phyloP scores from a whole-genome alignment of 257 asterid species.

The Lantana camara region DNA sequence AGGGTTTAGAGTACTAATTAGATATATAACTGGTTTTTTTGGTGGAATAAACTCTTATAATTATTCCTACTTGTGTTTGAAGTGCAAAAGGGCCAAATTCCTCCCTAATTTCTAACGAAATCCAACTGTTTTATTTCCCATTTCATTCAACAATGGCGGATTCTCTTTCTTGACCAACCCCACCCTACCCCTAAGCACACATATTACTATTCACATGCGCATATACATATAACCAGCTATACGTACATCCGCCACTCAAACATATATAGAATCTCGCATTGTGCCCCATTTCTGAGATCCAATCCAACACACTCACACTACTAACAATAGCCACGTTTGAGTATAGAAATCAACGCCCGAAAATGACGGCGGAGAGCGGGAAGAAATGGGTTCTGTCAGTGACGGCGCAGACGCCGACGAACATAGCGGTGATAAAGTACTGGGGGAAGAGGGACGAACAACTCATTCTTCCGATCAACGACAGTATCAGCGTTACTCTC shows the following conservation, averaged over 20 bases:
- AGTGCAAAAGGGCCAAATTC: background rate
- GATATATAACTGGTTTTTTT: too few species aligned
- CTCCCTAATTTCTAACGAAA: conserved; percentile 33
- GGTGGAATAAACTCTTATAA: too few species aligned
- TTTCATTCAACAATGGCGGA: conserved; percentile 37
- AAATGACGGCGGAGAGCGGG: conserved; percentile 51
- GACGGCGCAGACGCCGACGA: conserved; percentile 96
- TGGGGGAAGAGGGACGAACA: conserved; percentile 96
- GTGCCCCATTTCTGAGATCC: conserved; percentile 27
- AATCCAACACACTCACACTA: conserved; percentile 15
- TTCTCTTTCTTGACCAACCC: conserved; percentile 29
- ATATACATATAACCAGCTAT: background rate
- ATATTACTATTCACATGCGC: conserved; percentile 23
- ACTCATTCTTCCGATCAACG: conserved; percentile 82
- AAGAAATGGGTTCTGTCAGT: conserved; percentile 69
- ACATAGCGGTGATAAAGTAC: conserved; percentile 93
- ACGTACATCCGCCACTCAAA: conserved; percentile 19
- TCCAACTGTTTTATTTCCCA: conserved; percentile 18
- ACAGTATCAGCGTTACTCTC: conserved; percentile 94
- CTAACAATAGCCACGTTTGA: background rate
- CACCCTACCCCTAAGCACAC: conserved; percentile 20
- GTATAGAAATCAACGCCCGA: conserved; percentile 3
- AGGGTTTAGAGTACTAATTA: too few species aligned
- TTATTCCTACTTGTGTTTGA: conserved; percentile 18
- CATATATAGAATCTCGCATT: background rate